These are phyloP conservation scores for Penicillium verrucosum DNA, from an alignment of 2,329 filamentous ascomycete genomes.

Conservation along the genomic window DNA sequence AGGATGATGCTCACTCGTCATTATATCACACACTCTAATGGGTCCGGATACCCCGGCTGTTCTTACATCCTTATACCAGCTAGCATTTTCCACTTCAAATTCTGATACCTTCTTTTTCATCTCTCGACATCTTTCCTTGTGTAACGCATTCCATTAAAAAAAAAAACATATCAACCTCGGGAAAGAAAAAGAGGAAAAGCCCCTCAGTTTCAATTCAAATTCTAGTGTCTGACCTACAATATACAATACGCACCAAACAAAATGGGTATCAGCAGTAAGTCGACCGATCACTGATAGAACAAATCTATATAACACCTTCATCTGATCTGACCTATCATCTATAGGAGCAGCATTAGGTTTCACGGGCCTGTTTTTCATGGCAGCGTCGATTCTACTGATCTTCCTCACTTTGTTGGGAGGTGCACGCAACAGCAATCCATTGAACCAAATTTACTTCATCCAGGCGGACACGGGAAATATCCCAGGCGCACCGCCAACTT, in stretches of 20 bases:
- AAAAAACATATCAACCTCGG: not conserved
- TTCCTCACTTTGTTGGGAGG: constrained; percentile 66
- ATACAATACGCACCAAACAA: constrained; percentile 1
- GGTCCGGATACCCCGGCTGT: constrained; percentile 21
- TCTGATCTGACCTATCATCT: not conserved
- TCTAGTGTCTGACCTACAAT: not conserved
- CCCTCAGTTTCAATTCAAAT: not conserved
- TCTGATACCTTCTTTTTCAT: not conserved
- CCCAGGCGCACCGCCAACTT: constrained; percentile 60
- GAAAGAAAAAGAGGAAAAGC: not conserved
- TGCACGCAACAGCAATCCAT: constrained; percentile 52
- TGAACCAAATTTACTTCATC: constrained; percentile 82
- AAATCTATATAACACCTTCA: constrained; percentile 8
- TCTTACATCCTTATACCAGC: constrained; percentile 5
- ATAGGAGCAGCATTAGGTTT: constrained; percentile 56
- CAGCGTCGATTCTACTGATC: constrained; percentile 60
- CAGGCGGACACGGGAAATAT: constrained; percentile 73
- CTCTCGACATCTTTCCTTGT: constrained; percentile 1
- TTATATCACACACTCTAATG: constrained; percentile 23
- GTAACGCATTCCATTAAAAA: not conserved
- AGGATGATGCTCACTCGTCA: constrained; percentile 13
- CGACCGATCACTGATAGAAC: not conserved
- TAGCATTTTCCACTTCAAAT: not conserved
- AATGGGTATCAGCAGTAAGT: constrained; percentile 36
- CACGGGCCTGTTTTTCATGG: constrained; percentile 59